Percentiles rank a stretch among this genome's conserved stretches.
These are phyloP conservation scores for Lathyrus aphaca DNA, from an alignment of 306 rosid genomes.

Conservation along the genomic window DNA sequence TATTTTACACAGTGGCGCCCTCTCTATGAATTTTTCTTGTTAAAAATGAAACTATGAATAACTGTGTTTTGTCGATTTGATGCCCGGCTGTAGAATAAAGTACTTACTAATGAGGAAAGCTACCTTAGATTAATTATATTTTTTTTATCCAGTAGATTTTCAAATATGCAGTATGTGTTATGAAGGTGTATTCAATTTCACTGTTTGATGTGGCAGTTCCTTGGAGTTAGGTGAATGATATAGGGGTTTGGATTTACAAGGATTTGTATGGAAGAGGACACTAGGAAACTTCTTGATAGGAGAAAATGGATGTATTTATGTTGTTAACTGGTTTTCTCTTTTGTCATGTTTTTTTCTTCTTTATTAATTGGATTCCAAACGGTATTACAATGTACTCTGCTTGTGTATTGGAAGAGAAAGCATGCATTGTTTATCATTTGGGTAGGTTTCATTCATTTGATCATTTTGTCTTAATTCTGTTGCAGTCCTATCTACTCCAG, in stretches of 20 bases:
- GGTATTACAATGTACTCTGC: not conserved
- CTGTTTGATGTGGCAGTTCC: slow-evolving; percentile 56
- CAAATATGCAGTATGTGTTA: not conserved
- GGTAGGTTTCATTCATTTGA: not conserved
- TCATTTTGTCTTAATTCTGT: slow-evolving; percentile 9
- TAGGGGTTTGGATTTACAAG: slow-evolving; percentile 57
- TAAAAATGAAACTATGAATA: slow-evolving; percentile 10
- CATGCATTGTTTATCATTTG: not conserved
- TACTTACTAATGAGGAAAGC: not conserved
- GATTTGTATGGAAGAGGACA: slow-evolving; percentile 74
- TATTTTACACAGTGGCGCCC: slow-evolving; percentile 14
- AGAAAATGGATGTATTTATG: slow-evolving; percentile 54
- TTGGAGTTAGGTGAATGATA: slow-evolving; percentile 67
- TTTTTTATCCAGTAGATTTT: not conserved
- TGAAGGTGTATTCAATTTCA: slow-evolving; percentile 64
- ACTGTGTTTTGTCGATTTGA: not conserved
- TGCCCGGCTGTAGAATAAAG: not conserved
- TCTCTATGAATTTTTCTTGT: not conserved
- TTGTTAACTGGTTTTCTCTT: slow-evolving; percentile 25
- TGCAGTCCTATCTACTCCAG: too few relatives aligned
- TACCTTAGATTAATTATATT: not conserved
- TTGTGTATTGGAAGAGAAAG: not conserved
- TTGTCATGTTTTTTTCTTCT: too few relatives aligned
- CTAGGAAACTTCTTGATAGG: slow-evolving; percentile 64
- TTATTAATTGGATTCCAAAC: not conserved